Conservation (phyloP, 495 filamentous ascomycete species). For the Tuber brumale region DNA sequence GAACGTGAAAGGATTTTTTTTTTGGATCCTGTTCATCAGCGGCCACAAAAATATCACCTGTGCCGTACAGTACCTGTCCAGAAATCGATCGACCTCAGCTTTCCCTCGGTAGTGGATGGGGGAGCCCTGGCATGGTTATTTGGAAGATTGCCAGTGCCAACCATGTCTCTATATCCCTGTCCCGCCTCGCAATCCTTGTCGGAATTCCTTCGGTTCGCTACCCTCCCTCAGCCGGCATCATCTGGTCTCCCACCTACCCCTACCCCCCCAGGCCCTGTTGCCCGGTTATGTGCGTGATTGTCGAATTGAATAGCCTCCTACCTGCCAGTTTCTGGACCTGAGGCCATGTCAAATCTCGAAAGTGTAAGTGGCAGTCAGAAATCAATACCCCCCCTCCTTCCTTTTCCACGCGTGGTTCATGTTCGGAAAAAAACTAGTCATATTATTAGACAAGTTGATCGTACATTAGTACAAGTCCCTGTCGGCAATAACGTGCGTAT, state of each 20-base stretch:
- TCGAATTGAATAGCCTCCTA: conserved; percentile 26
- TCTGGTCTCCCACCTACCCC: conserved; percentile 36
- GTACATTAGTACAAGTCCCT: conserved; percentile 31
- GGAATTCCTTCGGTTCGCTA: conserved; percentile 38
- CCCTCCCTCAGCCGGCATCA: conserved; percentile 37
- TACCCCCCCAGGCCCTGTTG: conserved; percentile 37
- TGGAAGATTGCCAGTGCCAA: conserved; percentile 39
- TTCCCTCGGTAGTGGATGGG: conserved; percentile 39
- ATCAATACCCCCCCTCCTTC: background rate
- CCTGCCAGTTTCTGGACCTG: conserved; percentile 16
- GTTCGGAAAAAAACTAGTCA: background rate
- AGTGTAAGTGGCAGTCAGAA: conserved; percentile 12
- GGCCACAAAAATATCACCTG: background rate
- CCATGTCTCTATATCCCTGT: conserved; percentile 36
- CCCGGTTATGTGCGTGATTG: conserved; percentile 40
- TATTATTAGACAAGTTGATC: conserved; percentile 21
- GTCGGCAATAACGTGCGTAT: conserved; percentile 33
- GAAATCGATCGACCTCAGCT: conserved; percentile 6
- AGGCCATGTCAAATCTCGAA: conserved; percentile 25
- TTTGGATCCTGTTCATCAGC: conserved; percentile 27
- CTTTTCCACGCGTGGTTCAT: background rate
- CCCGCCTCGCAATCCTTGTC: conserved; percentile 35
- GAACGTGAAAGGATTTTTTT: background rate
- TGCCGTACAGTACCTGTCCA: background rate
- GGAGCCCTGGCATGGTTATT: conserved; percentile 25